Conservation (phyloP, 1,139 yeast genomes). For the Martiniozyma asiatica region DNA sequence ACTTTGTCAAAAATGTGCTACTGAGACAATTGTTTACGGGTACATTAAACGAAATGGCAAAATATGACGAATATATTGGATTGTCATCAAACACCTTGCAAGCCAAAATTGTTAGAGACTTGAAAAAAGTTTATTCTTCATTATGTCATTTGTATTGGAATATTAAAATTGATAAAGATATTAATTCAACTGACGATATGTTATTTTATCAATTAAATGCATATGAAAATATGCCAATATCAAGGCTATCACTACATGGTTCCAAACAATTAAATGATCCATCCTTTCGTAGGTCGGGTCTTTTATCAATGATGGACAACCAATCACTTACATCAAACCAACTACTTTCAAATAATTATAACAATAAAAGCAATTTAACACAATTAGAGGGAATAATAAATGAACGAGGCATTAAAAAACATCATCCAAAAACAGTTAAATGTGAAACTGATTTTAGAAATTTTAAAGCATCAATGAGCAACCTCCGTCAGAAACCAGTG, state of each 20-base stretch:
- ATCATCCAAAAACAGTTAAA: not conserved
- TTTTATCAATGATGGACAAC: slow-evolving; percentile 39
- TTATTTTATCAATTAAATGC: slow-evolving; percentile 15
- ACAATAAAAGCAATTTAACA: slow-evolving; percentile 5
- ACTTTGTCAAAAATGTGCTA: slow-evolving; percentile 37
- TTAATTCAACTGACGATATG: slow-evolving; percentile 10
- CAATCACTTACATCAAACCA: slow-evolving; percentile 24
- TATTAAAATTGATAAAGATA: slow-evolving; percentile 28
- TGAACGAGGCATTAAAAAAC: too few relatives aligned
- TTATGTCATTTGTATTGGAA: slow-evolving; percentile 30
- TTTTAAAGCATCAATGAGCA: slow-evolving; percentile 23
- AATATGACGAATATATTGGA: slow-evolving; percentile 10
- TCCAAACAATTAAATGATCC: slow-evolving; percentile 34
- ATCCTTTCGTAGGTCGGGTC: slow-evolving; percentile 41
- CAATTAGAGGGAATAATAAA: too few relatives aligned
- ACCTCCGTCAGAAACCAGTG: slow-evolving; percentile 9
- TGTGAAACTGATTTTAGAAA: slow-evolving; percentile 16
- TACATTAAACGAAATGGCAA: slow-evolving; percentile 35
- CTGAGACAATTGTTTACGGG: slow-evolving; percentile 37
- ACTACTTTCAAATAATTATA: slow-evolving; percentile 14
- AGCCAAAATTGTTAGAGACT: slow-evolving; percentile 27
- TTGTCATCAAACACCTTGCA: slow-evolving; percentile 25
- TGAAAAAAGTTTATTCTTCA: slow-evolving; percentile 30
- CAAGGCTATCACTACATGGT: slow-evolving; percentile 22
- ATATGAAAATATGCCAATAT: slow-evolving; percentile 17